Conservation (phyloP, 805 yeast species). For the fission yeast (Schizosaccharomyces pombe) region DNA sequence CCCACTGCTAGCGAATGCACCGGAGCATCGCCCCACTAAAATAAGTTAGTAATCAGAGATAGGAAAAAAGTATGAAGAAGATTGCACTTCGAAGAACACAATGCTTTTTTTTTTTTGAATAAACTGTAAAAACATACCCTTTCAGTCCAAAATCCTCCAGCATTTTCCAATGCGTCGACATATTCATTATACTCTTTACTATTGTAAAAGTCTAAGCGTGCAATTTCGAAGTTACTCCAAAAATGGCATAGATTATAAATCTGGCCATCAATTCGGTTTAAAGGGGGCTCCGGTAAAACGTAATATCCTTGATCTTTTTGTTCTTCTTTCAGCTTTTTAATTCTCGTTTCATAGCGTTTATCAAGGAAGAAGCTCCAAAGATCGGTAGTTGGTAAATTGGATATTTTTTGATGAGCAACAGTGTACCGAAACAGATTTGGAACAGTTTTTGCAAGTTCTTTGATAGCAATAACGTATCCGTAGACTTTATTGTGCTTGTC, state of each 20-base stretch:
- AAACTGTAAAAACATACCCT: slow-evolving; percentile 17
- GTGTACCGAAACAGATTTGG: slow-evolving; percentile 64
- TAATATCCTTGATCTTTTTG: background rate
- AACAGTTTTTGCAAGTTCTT: slow-evolving; percentile 58
- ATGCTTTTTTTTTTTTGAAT: background rate
- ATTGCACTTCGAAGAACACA: background rate
- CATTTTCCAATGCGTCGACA: slow-evolving; percentile 40
- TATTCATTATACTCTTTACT: slow-evolving; percentile 41
- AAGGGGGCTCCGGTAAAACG: background rate
- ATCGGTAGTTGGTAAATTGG: slow-evolving; percentile 23
- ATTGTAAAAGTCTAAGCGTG: slow-evolving; percentile 51
- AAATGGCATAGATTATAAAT: slow-evolving; percentile 71
- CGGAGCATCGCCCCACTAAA: slow-evolving; percentile 86
- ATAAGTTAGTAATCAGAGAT: background rate
- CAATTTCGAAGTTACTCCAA: slow-evolving; percentile 79
- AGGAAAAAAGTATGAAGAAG: background rate
- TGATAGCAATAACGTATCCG: slow-evolving; percentile 57
- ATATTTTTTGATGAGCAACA: slow-evolving; percentile 30
- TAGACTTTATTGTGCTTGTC: slow-evolving; percentile 46
- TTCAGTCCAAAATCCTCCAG: slow-evolving; percentile 71
- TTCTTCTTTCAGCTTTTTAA: background rate
- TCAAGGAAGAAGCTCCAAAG: slow-evolving; percentile 46
- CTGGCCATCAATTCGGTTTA: slow-evolving; percentile 18
- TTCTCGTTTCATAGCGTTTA: background rate
- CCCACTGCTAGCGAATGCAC: slow-evolving; percentile 74